Conservation (phyloP, 345 rosid genomes). For the Rhodamnia rubescens region DNA sequence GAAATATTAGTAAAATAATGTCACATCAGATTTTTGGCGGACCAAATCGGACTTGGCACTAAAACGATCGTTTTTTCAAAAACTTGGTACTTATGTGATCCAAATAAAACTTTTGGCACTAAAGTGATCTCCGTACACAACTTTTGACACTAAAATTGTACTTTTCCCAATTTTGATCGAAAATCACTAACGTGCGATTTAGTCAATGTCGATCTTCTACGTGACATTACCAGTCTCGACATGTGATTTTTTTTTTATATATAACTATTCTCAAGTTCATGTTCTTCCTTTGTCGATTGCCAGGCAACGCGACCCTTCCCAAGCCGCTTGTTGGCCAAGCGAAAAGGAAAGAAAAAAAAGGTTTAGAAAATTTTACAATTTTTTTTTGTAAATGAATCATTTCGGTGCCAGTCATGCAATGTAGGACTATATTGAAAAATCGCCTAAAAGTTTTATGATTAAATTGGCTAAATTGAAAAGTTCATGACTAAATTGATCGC, state of each 20-base stretch:
- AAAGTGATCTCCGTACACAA: no score
- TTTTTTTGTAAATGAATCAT: no score
- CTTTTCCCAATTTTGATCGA: neutral
- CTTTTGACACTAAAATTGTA: neutral
- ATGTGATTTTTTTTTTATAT: neutral
- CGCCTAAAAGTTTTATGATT: neutral
- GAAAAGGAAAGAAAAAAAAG: accelerated
- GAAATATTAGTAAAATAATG: no score
- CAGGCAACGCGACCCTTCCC: accelerated
- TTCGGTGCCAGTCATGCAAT: accelerated
- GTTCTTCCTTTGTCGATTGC: neutral
- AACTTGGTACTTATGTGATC: no score
- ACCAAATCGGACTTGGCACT: no score
- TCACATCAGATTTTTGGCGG: no score
- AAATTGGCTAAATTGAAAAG: neutral
- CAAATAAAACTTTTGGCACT: no score
- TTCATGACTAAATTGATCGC: accelerated
- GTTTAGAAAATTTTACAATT: accelerated
- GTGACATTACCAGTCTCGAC: accelerated
- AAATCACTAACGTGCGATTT: neutral
- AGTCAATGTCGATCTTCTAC: accelerated
- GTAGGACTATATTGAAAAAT: neutral
- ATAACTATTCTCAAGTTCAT: neutral
- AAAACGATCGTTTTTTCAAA: no score
- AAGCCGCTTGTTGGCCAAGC: accelerated